phyloP scores from a whole-genome alignment of 352 stramenopile species.

The Pythium pectinolyticum region DNA sequence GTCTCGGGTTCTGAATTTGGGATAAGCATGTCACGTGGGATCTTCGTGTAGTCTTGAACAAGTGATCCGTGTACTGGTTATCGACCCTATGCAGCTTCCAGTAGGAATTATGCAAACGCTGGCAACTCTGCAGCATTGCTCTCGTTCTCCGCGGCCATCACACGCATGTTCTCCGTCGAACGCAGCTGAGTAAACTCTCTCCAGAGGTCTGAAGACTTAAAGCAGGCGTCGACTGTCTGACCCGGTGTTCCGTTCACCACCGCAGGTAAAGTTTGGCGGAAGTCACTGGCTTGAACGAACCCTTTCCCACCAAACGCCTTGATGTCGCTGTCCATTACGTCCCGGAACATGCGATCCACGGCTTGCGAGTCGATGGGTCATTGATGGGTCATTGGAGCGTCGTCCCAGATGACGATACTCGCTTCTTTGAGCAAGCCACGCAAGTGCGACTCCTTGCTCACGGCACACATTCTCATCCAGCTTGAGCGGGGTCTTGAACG shows the following conservation, averaged over 20 bases:
- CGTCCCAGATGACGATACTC: not conserved
- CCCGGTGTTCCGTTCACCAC: not conserved
- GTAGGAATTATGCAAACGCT: not conserved
- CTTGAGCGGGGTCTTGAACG: slow-evolving; percentile 19
- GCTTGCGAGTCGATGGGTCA: not conserved
- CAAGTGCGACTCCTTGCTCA: not conserved
- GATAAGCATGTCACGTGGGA: slow-evolving; percentile 22
- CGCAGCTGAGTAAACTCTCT: not conserved
- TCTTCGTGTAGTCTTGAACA: slow-evolving; percentile 24
- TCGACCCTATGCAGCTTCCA: not conserved
- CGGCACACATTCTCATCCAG: not conserved
- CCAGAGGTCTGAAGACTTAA: not conserved
- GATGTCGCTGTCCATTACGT: not conserved
- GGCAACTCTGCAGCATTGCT: not conserved
- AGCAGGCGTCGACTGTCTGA: not conserved
- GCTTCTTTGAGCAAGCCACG: not conserved
- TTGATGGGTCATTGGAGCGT: not conserved
- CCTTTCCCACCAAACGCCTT: not conserved
- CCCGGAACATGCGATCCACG: not conserved
- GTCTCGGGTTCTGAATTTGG: not conserved
- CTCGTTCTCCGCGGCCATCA: not conserved
- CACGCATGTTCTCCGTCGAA: not conserved
- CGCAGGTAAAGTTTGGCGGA: not conserved
- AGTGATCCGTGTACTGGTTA: not conserved
- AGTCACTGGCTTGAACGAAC: not conserved